Base-by-base conservation (phyloP, 2,329 filamentous ascomycete genomes). In the Penicillium janthinellum region DNA sequence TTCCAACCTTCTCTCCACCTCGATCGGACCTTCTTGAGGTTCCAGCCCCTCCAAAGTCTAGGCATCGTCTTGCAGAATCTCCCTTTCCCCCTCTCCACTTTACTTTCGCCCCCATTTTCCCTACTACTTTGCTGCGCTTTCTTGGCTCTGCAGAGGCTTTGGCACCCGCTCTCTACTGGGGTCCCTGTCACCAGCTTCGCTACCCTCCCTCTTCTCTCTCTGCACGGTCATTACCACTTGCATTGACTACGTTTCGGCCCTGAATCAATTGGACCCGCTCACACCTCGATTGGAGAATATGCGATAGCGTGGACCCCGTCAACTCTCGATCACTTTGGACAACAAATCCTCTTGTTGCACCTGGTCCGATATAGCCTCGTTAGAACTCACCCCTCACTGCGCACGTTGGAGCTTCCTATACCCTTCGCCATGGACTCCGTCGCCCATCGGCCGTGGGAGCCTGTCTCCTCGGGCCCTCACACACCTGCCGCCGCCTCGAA, bases 371-470 rank as follows among this genome's bases (percentile, higher is more conserved):
- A 38, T 38, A 31, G 25, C 44, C 31, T 47, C 25, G 15, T 49
- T 49, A 28, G 14, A 10, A 39, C 4, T 22, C 28, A 17, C 15
- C 11, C 14, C 20, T 25, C 22, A 17, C 28, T 47, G 17, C 17
- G 22, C 39, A 14, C 44, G 34, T 52, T 39, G 49, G 37, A 52
- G 35, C 22, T 11, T 25, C 34, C 49, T 50, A 14, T 52, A 5
- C 35, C 14, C 35, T 5, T 38, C 54, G 62, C 41, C 58, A 81
- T 80, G 78, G 78, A 79, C 22, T 72, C 77, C 34, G 66, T 75
- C 61, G 67, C 75, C 56, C 78, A 77, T 67, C 76, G 79, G 47
- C 78, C 77, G 28, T 81, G 79, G 79, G 79, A 79, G 70, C 67
- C 75, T 25, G 62, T 69, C 42, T 70, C 70, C 45, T 71, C 71